Evolutionary conservation across 345 rosid species (phyloP), one percentile per base, ranked within the genome.

Genomic region (Acer yangbiense): DNA sequence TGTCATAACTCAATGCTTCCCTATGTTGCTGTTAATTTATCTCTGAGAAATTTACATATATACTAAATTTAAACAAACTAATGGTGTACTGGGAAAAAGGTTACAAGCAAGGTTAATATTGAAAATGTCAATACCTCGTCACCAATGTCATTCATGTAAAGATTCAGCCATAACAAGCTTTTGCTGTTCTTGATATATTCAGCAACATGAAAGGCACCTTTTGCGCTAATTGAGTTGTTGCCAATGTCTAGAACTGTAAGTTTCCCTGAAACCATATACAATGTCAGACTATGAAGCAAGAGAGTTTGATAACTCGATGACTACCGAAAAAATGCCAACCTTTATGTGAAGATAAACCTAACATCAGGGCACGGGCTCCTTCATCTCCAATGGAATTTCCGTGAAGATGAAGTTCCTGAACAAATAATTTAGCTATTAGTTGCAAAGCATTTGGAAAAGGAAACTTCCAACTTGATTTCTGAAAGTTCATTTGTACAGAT

Each of bases 311-410:
- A 44, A 68, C 54, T 74, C 65, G 55, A 58, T 60, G 18, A 44
- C 44, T 65, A 44, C 41, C 57, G 73, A 74, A 86, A 46, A 43
- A 69, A 62, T 13, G 50, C 75, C 62, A 70, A 95, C 99, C 99
- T 93, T 86, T 91, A 81, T 90, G 94, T 64, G 89, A 90, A 79
- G 97, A 90, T 82, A 95, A 89, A 74, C 98, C 94, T 32, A 91
- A 87, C 86, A 92, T 89, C 81, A 95, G 82, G 16, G 94, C 92
- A 73, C 97, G 92, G 32, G 80, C 82, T 72, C 99, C 99, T 88
- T 95, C 99, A 79, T 95, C 99, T 76, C 99, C 98, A 77, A 93
- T 89, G 48, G 96, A 89, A 83, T 95, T 93, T 62, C 98, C 99
- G 82, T 93, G 98, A 85, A 95, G 83, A 83, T 93, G 93, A 86